A percentile compares a stretch with the other conserved stretches of the same genome.
Conservation (phyloP, 176 grass and related monocot genomes). For the Musa troglodytarum region DNA sequence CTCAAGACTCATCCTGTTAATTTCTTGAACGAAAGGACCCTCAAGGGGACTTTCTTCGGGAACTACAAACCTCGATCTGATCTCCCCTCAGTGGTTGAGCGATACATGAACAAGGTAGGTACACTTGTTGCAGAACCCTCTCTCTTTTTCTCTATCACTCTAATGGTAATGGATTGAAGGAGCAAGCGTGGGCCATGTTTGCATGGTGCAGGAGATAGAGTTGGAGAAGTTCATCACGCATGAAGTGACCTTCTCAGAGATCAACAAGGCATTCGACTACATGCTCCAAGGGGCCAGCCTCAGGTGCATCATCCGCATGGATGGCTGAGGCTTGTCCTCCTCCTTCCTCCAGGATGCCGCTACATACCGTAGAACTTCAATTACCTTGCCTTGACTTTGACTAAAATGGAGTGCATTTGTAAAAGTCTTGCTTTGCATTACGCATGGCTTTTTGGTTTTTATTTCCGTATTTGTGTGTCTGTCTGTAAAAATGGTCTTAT, state of each 20-base stretch:
- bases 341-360: background rate
- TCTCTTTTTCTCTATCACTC: background rate
- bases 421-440: background rate
- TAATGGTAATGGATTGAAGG: background rate
- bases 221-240: slow-evolving; percentile 8
- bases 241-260: background rate
- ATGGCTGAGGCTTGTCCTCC: background rate
- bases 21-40: slow-evolving; percentile 75
- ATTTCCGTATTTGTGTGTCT: too few species aligned
- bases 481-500: background rate
- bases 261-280: slow-evolving; percentile 10
- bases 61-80: slow-evolving; percentile 78
- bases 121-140: background rate
- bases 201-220: background rate
- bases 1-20: slow-evolving; percentile 86
- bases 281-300: slow-evolving; percentile 4
- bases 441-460: background rate
- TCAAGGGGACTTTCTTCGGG: slow-evolving; percentile 95
- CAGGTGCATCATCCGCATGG: slow-evolving; percentile 2
- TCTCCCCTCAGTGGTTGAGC: slow-evolving; percentile 62
- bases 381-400: too few species aligned
- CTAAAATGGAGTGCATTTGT: too few species aligned
- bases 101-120: slow-evolving; percentile 34
- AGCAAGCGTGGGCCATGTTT: background rate
- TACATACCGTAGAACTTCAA: too few species aligned